phyloP scores from a whole-genome alignment of 2,329 filamentous ascomycete genomes.

The Botryotinia narcissicola region DNA sequence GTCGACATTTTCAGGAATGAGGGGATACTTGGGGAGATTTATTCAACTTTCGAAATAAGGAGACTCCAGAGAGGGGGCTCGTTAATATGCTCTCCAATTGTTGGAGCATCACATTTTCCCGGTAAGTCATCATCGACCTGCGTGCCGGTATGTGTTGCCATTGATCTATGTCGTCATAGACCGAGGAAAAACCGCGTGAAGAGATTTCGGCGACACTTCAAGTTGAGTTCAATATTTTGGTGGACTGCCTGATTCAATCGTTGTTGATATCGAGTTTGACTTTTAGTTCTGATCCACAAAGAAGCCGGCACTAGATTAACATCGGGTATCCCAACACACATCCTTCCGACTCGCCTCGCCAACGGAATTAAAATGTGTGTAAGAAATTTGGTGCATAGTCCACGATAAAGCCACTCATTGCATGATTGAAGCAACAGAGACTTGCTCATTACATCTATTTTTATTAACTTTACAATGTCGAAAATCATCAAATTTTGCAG shows the following conservation, averaged over 20 bases:
- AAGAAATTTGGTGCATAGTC: neutral
- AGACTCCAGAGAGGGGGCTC: slow-evolving; percentile 6
- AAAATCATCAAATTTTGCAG: neutral
- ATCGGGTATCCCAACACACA: neutral
- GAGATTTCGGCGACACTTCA: slow-evolving; percentile 24
- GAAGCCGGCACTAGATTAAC: slow-evolving; percentile 17
- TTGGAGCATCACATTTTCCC: slow-evolving; percentile 13
- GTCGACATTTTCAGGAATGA: neutral
- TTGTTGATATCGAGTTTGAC: slow-evolving; percentile 14
- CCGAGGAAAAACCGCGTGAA: slow-evolving; percentile 28
- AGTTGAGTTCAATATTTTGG: slow-evolving; percentile 17
- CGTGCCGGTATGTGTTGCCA: slow-evolving; percentile 18
- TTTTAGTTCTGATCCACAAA: slow-evolving; percentile 17
- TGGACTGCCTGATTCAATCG: slow-evolving; percentile 13
- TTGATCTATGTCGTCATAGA: slow-evolving; percentile 27
- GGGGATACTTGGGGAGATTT: slow-evolving; percentile 19
- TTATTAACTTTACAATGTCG: neutral
- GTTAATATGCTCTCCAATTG: slow-evolving; percentile 10
- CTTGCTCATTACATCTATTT: neutral
- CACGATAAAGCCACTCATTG: neutral
- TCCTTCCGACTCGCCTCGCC: neutral
- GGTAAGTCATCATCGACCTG: slow-evolving; percentile 4
- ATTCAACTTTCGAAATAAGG: slow-evolving; percentile 20
- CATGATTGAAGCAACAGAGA: too few relatives aligned
- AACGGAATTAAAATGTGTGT: neutral